These are phyloP conservation scores for Populus hybrid DNA, from an alignment of 441 rosid genomes.

Conservation along the genomic window DNA sequence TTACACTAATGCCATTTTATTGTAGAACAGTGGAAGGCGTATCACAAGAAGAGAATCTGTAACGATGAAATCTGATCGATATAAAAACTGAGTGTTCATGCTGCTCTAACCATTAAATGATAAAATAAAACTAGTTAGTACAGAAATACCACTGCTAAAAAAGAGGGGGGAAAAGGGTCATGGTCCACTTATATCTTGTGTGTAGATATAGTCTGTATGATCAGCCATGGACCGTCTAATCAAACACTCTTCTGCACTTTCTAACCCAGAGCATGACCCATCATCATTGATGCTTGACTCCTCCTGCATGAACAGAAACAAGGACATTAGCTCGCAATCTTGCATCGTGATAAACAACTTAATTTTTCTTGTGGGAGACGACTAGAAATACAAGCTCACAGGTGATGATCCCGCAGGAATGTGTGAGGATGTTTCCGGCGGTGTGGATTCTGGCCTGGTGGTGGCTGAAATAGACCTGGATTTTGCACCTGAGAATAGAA, in stretches of 20 bases:
- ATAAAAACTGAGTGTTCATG: neutral
- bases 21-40: neutral
- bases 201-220: conserved; percentile 62
- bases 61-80: neutral
- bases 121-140: neutral
- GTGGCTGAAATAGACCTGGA: conserved; percentile 7
- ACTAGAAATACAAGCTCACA: conserved; percentile 9
- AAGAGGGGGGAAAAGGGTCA: neutral
- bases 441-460: neutral
- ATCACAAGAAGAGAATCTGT: neutral
- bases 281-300: conserved; percentile 25
- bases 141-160: neutral
- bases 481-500: conserved; percentile 19
- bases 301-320: conserved; percentile 20
- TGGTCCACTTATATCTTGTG: conserved; percentile 41
- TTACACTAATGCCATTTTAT: neutral
- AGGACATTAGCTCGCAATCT: neutral
- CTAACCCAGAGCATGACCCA: conserved; percentile 31
- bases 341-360: neutral
- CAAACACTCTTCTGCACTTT: conserved; percentile 42
- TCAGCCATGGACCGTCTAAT: conserved; percentile 41
- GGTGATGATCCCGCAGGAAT: neutral
- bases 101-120: neutral
- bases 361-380: neutral
- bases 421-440: neutral